A percentile compares a stretch with the other conserved stretches of the same genome.
These are phyloP conservation scores for Anthoceros angustus DNA, from an alignment of 225 moss, liverwort and hornwort species.

Conservation along the genomic window DNA sequence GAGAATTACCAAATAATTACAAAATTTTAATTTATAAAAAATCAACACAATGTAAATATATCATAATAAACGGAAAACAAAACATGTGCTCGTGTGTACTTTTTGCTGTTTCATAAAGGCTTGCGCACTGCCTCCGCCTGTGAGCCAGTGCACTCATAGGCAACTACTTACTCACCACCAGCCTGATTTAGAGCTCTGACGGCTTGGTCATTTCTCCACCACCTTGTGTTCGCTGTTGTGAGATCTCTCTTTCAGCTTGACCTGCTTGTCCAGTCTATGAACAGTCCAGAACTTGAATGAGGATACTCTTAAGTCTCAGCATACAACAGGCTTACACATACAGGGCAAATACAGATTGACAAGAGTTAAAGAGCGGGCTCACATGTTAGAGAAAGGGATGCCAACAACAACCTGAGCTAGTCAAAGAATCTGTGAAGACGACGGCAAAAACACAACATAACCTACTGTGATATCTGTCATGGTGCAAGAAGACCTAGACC, in stretches of 20 bases:
- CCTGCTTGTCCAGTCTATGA: constrained; percentile 54
- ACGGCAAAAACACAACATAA: no score
- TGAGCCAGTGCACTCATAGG: no score
- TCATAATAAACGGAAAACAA: no score
- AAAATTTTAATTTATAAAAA: no score
- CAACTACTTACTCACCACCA: constrained; percentile 53
- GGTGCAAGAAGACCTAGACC: no score
- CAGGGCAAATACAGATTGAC: neutral
- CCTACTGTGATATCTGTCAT: no score
- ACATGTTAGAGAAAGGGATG: constrained; percentile 69
- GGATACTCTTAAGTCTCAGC: neutral
- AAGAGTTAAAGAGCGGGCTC: constrained; percentile 12
- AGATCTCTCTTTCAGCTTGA: constrained; percentile 48
- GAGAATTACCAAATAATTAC: no score
- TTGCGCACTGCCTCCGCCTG: no score
- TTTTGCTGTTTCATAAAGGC: no score
- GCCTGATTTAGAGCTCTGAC: constrained; percentile 74
- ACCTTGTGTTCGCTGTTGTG: constrained; percentile 38
- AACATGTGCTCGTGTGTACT: no score
- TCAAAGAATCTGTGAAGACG: constrained; percentile 30
- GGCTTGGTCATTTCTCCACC: constrained; percentile 34
- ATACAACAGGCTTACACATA: neutral
- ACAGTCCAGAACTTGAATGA: neutral
- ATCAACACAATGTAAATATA: no score
- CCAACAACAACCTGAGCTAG: constrained; percentile 52